Base-by-base conservation (phyloP, 2,329 filamentous ascomycete genomes). In the Trichophyton equinum region DNA sequence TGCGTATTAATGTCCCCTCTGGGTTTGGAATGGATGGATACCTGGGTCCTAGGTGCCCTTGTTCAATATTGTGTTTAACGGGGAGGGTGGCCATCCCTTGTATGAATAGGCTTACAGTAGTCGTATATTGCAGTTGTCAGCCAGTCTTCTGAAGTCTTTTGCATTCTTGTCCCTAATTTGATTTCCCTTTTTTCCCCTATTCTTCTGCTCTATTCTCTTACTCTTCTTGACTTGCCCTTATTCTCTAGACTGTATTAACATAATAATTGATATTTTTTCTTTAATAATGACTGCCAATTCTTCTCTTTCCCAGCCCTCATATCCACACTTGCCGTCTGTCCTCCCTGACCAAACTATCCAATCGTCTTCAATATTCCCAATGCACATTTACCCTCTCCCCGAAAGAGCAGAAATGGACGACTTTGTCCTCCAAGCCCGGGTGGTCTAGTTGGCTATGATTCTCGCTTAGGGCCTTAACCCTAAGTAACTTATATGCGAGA, bases 371-470 rank as follows among this genome's bases (percentile, higher is more conserved):
- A 11, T 36, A 8, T 36, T 36, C 8, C 25, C 3, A 38, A 13
- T 38, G 33, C 11, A 38, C 9, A 11, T 22, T 4, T 1, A 13
- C 18, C 3, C 11, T 22, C 4, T 25, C 18, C 20, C 20, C 0
- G 44, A 47, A 47, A 47, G 6, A 47, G 20, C 20, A 11, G 44
- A 47, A 47, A 22, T 9, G 5, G 44, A 8, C 44, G 44, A 47
- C 44, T 25, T 25, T 25, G 20, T 47, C 18, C 44, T 20, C 20
- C n/a, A 47, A 47, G 55, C 55, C 55, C 55, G 55, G 55, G 55
- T 57, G 55, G 55, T 57, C 55, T 57, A 57, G 55, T 57, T 57
- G 55, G 55, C 55, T 57, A 57, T 57, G 55, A 57, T 57, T 57
- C 55, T 57, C 36, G 55, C 55, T 57, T 57, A 57, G 55, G 55